phyloP scores from a whole-genome alignment of 2,329 filamentous ascomycete genomes.

The Fusarium chuoi region DNA sequence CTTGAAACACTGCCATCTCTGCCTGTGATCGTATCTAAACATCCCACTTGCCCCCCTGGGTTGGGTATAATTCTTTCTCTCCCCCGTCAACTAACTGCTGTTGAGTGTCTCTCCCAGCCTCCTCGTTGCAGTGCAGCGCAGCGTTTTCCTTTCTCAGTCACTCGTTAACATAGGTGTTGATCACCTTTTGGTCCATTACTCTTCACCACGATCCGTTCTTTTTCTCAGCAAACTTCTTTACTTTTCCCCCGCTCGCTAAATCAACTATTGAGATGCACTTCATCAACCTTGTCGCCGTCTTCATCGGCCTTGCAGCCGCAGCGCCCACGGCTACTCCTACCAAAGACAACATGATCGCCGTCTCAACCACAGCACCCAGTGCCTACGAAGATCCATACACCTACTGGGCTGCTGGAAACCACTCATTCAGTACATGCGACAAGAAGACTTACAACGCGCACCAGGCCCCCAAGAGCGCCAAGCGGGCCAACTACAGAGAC shows the following conservation, averaged over 20 bases:
- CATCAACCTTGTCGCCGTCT: slow-evolving; percentile 9
- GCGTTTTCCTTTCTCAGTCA: slow-evolving; percentile 32
- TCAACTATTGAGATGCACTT: slow-evolving; percentile 25
- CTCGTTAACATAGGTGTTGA: slow-evolving; percentile 36
- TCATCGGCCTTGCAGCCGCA: slow-evolving; percentile 25
- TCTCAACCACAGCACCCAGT: slow-evolving; percentile 24
- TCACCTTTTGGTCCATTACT: slow-evolving; percentile 23
- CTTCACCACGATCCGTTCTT: slow-evolving; percentile 13
- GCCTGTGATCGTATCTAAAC: slow-evolving; percentile 25
- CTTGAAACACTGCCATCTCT: slow-evolving; percentile 38
- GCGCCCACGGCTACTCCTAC: slow-evolving; percentile 20
- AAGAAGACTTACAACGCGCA: slow-evolving; percentile 35
- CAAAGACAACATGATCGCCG: slow-evolving; percentile 26
- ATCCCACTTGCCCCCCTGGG: neutral
- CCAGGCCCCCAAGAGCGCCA: slow-evolving; percentile 23
- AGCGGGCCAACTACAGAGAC: slow-evolving; percentile 45
- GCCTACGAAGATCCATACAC: slow-evolving; percentile 24
- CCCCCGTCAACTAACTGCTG: neutral
- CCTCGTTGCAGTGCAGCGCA: slow-evolving; percentile 23
- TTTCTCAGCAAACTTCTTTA: neutral
- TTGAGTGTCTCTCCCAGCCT: neutral
- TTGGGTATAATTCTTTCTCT: neutral
- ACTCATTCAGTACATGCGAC: slow-evolving; percentile 43
- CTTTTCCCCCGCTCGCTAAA: neutral
- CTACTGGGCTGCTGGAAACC: slow-evolving; percentile 41